Evolutionary conservation across 1,284 basidiomycete genomes (phyloP).

Genomic region (Puccinia hordei): DNA sequence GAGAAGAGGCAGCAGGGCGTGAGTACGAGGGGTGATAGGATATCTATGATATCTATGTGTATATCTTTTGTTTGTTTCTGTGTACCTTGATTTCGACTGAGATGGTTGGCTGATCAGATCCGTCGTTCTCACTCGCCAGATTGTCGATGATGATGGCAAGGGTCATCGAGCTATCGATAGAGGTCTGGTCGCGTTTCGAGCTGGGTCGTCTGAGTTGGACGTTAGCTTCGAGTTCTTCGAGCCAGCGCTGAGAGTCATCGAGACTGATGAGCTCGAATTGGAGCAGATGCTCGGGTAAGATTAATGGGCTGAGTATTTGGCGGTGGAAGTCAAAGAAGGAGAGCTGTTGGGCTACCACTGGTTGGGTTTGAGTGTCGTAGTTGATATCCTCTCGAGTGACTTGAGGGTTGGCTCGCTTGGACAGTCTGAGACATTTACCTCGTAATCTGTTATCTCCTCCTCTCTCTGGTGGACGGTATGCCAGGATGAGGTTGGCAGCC

Average conservation of each 20-base stretch:
- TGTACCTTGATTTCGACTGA: conserved; percentile 39
- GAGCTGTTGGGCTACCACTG: too few relatives aligned
- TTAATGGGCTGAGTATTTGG: neutral
- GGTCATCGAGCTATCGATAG: neutral
- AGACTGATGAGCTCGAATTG: conserved; percentile 1
- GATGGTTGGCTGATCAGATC: neutral
- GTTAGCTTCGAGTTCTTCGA: neutral
- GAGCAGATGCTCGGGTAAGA: neutral
- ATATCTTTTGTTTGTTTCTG: too few relatives aligned
- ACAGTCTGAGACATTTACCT: conserved; percentile 25
- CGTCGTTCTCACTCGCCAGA: neutral
- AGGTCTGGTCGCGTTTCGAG: neutral
- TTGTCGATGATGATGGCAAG: conserved; percentile 34
- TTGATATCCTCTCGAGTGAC: too few relatives aligned
- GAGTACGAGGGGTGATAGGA: too few relatives aligned
- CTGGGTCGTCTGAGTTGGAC: neutral
- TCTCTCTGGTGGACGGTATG: neutral
- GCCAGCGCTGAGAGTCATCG: neutral
- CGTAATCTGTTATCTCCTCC: neutral
- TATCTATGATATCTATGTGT: too few relatives aligned
- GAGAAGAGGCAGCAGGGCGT: neutral
- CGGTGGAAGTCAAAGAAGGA: conserved; percentile 24
- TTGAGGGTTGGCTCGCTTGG: too few relatives aligned
- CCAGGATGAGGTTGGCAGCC: conserved; percentile 40
- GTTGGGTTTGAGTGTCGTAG: too few relatives aligned